Evolutionary conservation across 768 basidiomycete genomes (phyloP).

Genomic region (Podaxis mareebaensis): DNA sequence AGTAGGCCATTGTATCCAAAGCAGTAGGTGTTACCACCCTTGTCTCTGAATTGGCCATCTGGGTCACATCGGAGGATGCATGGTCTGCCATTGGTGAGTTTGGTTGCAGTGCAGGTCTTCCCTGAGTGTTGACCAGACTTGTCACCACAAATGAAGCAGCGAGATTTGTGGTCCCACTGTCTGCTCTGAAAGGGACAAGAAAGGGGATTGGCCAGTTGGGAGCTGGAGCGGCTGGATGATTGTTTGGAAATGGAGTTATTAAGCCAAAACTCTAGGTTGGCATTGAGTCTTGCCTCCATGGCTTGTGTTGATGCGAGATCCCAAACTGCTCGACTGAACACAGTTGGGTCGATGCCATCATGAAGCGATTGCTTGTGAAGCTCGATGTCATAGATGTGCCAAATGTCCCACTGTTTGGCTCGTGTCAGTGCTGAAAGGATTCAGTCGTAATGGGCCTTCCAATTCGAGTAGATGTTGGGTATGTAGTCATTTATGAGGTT

Average conservation of each 20-base stretch:
- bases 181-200: too few relatives aligned
- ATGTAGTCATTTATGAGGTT: slow-evolving; percentile 13
- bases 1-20: too few relatives aligned
- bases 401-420: slow-evolving; percentile 17
- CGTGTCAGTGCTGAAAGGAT: slow-evolving; percentile 16
- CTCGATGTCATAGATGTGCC: slow-evolving; percentile 20
- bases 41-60: too few relatives aligned
- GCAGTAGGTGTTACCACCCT: too few relatives aligned
- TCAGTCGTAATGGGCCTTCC: slow-evolving; percentile 19
- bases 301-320: neutral
- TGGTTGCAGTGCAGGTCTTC: slow-evolving; percentile 7
- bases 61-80: neutral
- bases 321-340: slow-evolving; percentile 17
- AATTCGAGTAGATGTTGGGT: slow-evolving; percentile 13
- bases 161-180: too few relatives aligned
- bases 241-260: neutral
- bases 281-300: neutral
- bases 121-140: slow-evolving; percentile 10
- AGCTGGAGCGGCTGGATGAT: neutral
- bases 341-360: slow-evolving; percentile 10
- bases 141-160: slow-evolving; percentile 20
- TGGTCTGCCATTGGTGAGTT: slow-evolving; percentile 10
- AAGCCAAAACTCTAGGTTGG: neutral
- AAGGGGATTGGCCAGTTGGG: neutral
- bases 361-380: slow-evolving; percentile 15